Evolutionary conservation across 179 eudicot species (phyloP), one percentile per base, ranked within the genome.

Genomic region (Silene coronaria): DNA sequence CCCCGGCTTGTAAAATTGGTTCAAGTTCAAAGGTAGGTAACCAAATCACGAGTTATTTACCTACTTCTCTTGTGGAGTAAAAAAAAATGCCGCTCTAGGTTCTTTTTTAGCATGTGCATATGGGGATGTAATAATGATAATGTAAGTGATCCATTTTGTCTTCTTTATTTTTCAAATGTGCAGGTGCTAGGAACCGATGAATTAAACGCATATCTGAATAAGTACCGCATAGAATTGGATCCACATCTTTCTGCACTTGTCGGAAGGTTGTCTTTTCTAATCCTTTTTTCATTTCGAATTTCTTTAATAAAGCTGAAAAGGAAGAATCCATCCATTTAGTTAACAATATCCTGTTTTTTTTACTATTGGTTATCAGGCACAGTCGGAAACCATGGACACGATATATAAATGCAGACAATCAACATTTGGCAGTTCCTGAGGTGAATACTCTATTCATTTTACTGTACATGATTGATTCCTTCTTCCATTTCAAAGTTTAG

Each of bases 391-490:
- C 91, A 12, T 91, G 91, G 96, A 76, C 89, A 27, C 92, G 88
- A 78, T 93, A 91, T 79, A 85, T 93, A 9, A 93, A 88, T 73
- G 76, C 88, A 4, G 98, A 94, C 75, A 91, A 91, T 83, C 98
- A 92, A 66, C 98, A 89, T 84, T 70, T 92, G 83, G 98, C 94
- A 51, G 92, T 88, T 61, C 96, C 96, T 11, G 97, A 94, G 90
- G 98, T 94, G 34, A 4, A 9, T 63, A 26, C 5, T 24, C 30
- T 45, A 2, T 72, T 64, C 38, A 57, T 32, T 45, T 65, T 10
- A n/a, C 12, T 30, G 2, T 75, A 23, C 12, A 17, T 16, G 59
- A 45, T 34, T 73, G 27, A 0, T 19, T 21, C 12, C n/a, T 7
- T 21, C 30, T n/a, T 61, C 0, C 21, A 0, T 19, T 46, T 30